Evolutionary conservation across 352 stramenopile species (phyloP).

Genomic region (Salisapilia sapeloensis): DNA sequence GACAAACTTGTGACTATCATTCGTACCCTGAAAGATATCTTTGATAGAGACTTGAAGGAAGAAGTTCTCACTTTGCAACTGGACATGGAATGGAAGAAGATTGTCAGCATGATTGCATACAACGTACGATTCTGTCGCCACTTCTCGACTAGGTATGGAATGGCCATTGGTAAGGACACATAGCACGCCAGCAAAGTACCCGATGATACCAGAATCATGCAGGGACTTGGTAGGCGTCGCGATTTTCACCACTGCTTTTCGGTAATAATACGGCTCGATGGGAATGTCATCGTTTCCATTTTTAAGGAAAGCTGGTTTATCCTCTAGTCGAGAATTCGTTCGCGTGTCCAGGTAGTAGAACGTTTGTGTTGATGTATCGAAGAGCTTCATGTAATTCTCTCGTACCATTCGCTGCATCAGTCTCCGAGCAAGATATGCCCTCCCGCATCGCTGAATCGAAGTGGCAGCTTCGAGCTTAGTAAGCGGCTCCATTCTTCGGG

Average conservation of each 20-base stretch:
- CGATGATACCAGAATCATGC: conserved; percentile 27
- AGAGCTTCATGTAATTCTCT: conserved; percentile 68
- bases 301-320: conserved; percentile 30
- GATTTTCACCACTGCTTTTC: conserved; percentile 42
- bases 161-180: conserved; percentile 31
- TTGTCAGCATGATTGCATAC: conserved; percentile 33
- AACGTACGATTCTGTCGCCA: conserved; percentile 14
- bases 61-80: conserved; percentile 26
- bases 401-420: conserved; percentile 23
- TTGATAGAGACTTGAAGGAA: conserved; percentile 19
- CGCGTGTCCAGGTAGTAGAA: conserved; percentile 60
- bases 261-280: conserved; percentile 45
- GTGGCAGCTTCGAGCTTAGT: conserved; percentile 13
- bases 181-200: conserved; percentile 21
- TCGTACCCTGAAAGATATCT: not conserved
- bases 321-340: conserved; percentile 14
- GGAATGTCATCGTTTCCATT: conserved; percentile 25
- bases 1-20: conserved; percentile 9
- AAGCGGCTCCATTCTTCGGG: conserved; percentile 2
- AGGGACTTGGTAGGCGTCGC: conserved; percentile 15
- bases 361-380: conserved; percentile 17
- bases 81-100: conserved; percentile 21
- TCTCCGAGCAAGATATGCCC: conserved; percentile 17
- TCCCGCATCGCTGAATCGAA: conserved; percentile 25
- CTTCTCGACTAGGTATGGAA: conserved; percentile 20